These are phyloP conservation scores for Mortierella sp. DNA, from an alignment of 371 early-diverging fungal species.

Conservation along the genomic window DNA sequence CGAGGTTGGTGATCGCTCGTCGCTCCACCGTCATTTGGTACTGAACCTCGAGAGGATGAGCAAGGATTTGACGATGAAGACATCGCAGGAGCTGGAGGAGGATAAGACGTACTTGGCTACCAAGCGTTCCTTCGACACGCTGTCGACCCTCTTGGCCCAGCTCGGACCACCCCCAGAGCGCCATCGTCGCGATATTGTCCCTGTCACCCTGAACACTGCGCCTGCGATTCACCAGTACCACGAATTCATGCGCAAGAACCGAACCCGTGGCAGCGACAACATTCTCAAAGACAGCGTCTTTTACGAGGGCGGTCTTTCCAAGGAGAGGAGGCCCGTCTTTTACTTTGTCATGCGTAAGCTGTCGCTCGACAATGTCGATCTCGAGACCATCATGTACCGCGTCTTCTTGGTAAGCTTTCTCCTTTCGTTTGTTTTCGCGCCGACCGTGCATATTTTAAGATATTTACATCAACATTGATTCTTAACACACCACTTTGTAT, in stretches of 20 bases:
- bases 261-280: constrained; percentile 74
- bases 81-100: constrained; percentile 47
- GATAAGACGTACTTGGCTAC: constrained; percentile 57
- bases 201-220: constrained; percentile 64
- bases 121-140: constrained; percentile 75
- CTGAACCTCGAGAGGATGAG: constrained; percentile 82
- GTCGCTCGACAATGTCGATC: constrained; percentile 82
- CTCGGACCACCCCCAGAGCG: constrained; percentile 85
- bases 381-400: constrained; percentile 84
- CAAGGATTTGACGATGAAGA: constrained; percentile 69
- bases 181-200: constrained; percentile 64
- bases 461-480: too few relatives aligned
- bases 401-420: constrained; percentile 71
- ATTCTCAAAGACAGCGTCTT: constrained; percentile 78
- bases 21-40: constrained; percentile 77
- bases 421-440: not conserved
- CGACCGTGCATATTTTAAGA: too few relatives aligned
- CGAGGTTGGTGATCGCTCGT: constrained; percentile 72
- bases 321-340: constrained; percentile 83
- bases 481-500: too few relatives aligned
- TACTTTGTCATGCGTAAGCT: constrained; percentile 89
- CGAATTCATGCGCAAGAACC: constrained; percentile 86
- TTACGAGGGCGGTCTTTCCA: constrained; percentile 86
- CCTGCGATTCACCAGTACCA: constrained; percentile 73
- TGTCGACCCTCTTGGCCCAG: constrained; percentile 87